These are phyloP conservation scores for Fusarium tanahbumbuense DNA, from an alignment of 2,329 filamentous ascomycete genomes.

Conservation along the genomic window DNA sequence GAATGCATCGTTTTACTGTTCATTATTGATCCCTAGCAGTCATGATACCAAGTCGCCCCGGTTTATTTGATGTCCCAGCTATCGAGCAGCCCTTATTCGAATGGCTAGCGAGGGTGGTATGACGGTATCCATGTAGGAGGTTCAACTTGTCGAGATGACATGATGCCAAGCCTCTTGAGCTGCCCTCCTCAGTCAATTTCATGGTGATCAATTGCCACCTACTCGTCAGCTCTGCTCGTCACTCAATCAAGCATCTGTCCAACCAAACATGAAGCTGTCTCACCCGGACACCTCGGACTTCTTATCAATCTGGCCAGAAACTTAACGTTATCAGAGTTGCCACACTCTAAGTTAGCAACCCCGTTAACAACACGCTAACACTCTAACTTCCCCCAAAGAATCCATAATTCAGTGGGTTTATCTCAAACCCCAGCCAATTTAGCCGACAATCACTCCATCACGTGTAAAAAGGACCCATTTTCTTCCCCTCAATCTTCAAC, in stretches of 20 bases:
- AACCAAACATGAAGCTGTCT: background rate
- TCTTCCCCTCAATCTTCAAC: background rate
- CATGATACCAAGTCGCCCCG: too few relatives aligned
- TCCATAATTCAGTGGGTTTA: background rate
- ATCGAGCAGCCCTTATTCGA: background rate
- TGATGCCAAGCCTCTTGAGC: background rate
- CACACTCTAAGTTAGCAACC: background rate
- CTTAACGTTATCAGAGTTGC: background rate
- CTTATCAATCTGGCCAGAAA: background rate
- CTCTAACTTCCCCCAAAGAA: background rate
- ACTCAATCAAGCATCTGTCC: background rate
- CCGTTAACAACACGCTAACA: background rate
- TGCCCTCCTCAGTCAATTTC: accelerated
- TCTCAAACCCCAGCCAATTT: background rate
- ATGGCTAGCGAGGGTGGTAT: too few relatives aligned
- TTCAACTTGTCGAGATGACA: background rate
- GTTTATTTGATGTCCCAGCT: background rate
- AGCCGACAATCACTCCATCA: conserved; percentile 2
- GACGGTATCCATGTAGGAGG: background rate
- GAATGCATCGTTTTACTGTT: background rate
- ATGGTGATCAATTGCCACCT: background rate
- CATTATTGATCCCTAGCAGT: too few relatives aligned
- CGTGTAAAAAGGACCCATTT: background rate
- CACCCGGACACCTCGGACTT: background rate
- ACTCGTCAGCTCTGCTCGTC: background rate